Base-by-base conservation (phyloP, 2,329 filamentous ascomycete genomes). In the Arthroderma uncinatum region DNA sequence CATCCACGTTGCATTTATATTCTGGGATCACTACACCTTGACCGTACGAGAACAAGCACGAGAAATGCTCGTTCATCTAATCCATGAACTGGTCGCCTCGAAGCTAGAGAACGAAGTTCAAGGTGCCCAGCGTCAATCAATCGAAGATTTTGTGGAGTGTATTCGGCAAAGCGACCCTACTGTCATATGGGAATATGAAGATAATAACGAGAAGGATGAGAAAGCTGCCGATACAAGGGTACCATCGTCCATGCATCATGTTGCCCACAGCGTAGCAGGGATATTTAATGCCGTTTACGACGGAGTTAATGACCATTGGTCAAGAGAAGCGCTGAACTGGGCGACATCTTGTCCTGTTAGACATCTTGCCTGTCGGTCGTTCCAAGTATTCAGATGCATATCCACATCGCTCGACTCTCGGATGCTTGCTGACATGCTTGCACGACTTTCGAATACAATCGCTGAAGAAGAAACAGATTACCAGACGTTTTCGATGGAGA, bases 401-500 rank as follows among this genome's bases (percentile, higher is more conserved):
- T 81, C 95, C 28, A 94, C 89, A 14, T 89, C 87, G 0, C 75
- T 97, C 21, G 92, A 98, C 67, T 90, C 94, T 63, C 79, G 84
- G 58, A 98, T 97, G 92, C 80, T 98, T 14, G 90, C 89, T 1
- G 93, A 98, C 66, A 98, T 98, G 90, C 82, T 98, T 21, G 91
- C 88, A 10, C 82, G 94, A 50, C 78, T 98, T 33, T 97, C 92
- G 1, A 98, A 97, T 70, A 98, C 93, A 0, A 93, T 98, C 65
- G 91, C 94, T 0, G 92, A 97, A 62, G 90, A 96, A 64, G 89
- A 95, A 66, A 82, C 84, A 0, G 92, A 97, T 72, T 95, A 96
- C 56, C 89, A 96, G 66, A 92, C 90, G 0, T 98, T 98, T 66
- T 94, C 93, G 0, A 92, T 97, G 85, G 94, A 98, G 68, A 97